Evolutionary conservation across 2,329 filamentous ascomycete species (phyloP), one percentile per base, ranked within the genome.

Genomic region (Stagonosporopsis vannaccii): DNA sequence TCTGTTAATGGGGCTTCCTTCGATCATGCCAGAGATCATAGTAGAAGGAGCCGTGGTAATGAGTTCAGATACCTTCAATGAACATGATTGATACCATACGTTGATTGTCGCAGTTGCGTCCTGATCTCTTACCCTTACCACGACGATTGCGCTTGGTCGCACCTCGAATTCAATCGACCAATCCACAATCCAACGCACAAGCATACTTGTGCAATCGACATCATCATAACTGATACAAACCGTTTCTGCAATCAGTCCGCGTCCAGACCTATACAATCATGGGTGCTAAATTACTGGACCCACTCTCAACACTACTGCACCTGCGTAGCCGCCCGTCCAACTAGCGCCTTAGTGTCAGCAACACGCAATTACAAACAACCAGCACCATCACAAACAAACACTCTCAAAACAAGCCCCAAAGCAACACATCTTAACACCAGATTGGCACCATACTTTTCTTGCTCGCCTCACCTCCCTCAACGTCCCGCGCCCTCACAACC

Each of bases 1-100:
- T 61, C 45, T 51, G 53, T 51, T 50, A 60, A 60, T 62, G 59
- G 35, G 33, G 51, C 45, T 59, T 59, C 60, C 58, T 64, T 62
- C 51, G 60, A 67, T 63, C 46, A 60, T 60, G 58, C 55, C 60
- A 60, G 67, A 57, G 68, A 67, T 62, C 65, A 65, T 69, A 59
- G 58, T 56, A 61, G 51, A 65, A 64, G 67, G 61, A 60, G 69
- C 66, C 64, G 63, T 67, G 54, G 62, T 69, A 71, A 71, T 72
- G 68, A 67, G 62, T 63, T 64, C 64, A 64, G 61, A 62, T 65
- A 61, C 55, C 56, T 58, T 49, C 23, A 65, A 66, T 58, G 58
- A 62, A 60, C 57, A 60, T 51, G 46, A 36, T 46, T 56, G 41
- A 51, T 37, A 56, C 42, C 42, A 51, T 30, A 51, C 25, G 47